Conservation (phyloP, 192 early-diverging fungal species). For the Linnemannia exigua region DNA sequence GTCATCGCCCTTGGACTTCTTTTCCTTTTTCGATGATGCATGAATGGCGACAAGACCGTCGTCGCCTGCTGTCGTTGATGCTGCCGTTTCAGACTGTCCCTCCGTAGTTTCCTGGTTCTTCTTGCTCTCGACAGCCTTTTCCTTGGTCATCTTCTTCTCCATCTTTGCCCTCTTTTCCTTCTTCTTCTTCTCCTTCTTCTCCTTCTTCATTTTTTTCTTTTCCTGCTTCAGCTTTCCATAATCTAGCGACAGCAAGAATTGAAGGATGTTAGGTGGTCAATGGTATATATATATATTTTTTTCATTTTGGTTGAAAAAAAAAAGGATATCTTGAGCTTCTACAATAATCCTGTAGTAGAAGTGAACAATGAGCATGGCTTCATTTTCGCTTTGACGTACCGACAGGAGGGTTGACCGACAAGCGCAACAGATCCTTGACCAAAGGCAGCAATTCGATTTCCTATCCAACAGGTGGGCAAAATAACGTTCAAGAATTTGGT, state of each 20-base stretch:
- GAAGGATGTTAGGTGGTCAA: background rate
- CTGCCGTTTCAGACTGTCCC: background rate
- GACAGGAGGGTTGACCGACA: constrained; percentile 54
- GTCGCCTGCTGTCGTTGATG: background rate
- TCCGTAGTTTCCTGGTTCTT: constrained; percentile 36
- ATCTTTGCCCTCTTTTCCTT: constrained; percentile 45
- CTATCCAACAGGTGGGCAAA: constrained; percentile 17
- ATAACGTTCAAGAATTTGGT: background rate
- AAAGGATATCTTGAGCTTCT: background rate
- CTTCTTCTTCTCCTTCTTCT: constrained; percentile 41
- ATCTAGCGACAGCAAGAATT: constrained; percentile 19
- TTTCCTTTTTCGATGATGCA: background rate
- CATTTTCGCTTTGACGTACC: constrained; percentile 36
- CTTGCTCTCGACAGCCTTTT: constrained; percentile 40
- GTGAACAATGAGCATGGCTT: background rate
- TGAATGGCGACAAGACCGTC: constrained; percentile 38
- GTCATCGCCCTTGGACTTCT: constrained; percentile 17
- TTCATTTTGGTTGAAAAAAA: too few species aligned
- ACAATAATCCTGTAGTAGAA: background rate
- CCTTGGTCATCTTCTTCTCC: constrained; percentile 24
- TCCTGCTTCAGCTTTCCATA: constrained; percentile 41
- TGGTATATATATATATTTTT: background rate
- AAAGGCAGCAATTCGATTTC: constrained; percentile 60
- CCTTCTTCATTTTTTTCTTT: constrained; percentile 37
- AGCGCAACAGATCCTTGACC: constrained; percentile 64